Evolutionary conservation across 2,329 filamentous ascomycete species (phyloP).

Genomic region (Pleochaeta shiraiana): DNA sequence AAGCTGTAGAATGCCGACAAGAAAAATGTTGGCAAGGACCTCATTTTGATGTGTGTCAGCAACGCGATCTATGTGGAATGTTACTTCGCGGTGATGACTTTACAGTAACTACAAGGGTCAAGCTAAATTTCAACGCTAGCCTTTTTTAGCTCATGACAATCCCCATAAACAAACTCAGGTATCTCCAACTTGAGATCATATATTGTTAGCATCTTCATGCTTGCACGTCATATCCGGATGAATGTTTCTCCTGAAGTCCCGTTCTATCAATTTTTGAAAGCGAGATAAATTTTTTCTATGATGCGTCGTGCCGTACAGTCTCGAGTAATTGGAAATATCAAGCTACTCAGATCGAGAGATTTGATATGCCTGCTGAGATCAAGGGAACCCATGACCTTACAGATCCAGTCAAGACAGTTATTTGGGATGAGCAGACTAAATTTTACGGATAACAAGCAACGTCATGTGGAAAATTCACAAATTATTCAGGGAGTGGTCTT

Average conservation of each 20-base stretch:
- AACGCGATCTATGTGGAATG: too few relatives aligned
- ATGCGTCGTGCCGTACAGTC: not conserved
- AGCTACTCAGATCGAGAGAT: not conserved
- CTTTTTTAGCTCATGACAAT: too few relatives aligned
- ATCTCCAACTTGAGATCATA: too few relatives aligned
- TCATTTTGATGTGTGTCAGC: conserved; percentile 21
- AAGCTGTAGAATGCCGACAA: conserved; percentile 20
- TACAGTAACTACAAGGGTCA: too few relatives aligned
- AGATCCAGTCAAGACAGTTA: not conserved
- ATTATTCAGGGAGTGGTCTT: conserved; percentile 15
- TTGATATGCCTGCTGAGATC: not conserved
- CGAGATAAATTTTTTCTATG: too few relatives aligned
- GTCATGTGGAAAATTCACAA: conserved; percentile 8
- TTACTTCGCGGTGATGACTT: too few relatives aligned
- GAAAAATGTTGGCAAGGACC: conserved; percentile 21
- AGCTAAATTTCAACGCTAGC: too few relatives aligned
- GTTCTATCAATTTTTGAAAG: too few relatives aligned
- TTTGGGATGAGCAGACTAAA: conserved; percentile 12
- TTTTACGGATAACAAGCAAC: conserved; percentile 10
- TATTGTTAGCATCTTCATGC: too few relatives aligned
- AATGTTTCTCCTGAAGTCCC: too few relatives aligned
- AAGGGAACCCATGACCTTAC: not conserved
- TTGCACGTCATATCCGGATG: too few relatives aligned
- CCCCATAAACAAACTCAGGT: too few relatives aligned
- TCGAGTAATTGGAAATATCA: not conserved